Percentiles rank a stretch among this genome's conserved stretches.
Conservation (phyloP, 2,329 filamentous ascomycete genomes). For the Nothomitra cinnamomea region DNA sequence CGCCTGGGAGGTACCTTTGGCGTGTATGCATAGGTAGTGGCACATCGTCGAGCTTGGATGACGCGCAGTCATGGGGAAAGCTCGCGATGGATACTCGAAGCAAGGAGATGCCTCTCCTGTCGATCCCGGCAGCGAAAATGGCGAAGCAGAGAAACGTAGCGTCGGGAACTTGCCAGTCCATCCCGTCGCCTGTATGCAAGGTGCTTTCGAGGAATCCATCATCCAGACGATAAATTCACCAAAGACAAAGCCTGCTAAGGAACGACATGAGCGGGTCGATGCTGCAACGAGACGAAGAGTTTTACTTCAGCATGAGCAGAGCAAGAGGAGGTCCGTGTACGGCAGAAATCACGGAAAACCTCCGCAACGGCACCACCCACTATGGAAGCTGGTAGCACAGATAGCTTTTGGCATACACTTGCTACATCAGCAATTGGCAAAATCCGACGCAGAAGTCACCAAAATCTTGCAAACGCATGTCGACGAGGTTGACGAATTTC, state of each 20-base stretch:
- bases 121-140: not conserved
- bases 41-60: not conserved
- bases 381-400: conserved; percentile 81
- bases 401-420: conserved; percentile 89
- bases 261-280: conserved; percentile 26
- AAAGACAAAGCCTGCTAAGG: conserved; percentile 36
- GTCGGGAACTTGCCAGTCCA: conserved; percentile 31
- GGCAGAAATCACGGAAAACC: conserved; percentile 54
- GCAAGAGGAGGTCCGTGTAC: not conserved
- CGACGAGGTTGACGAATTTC: conserved; percentile 80
- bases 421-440: conserved; percentile 68
- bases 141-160: not conserved
- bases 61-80: conserved; percentile 2
- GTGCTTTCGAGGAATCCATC: conserved; percentile 68
- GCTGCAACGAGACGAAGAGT: conserved; percentile 45
- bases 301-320: conserved; percentile 40
- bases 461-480: conserved; percentile 82
- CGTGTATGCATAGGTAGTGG: not conserved
- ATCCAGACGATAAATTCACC: conserved; percentile 39
- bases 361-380: conserved; percentile 65
- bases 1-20: not conserved
- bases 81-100: not conserved
- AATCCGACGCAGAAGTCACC: conserved; percentile 75
- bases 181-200: conserved; percentile 61
- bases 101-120: not conserved